Percentiles rank a stretch among this genome's conserved stretches.
These are phyloP conservation scores for Graphium sp. DNA, from an alignment of 2,329 filamentous ascomycete species.

Conservation along the genomic window DNA sequence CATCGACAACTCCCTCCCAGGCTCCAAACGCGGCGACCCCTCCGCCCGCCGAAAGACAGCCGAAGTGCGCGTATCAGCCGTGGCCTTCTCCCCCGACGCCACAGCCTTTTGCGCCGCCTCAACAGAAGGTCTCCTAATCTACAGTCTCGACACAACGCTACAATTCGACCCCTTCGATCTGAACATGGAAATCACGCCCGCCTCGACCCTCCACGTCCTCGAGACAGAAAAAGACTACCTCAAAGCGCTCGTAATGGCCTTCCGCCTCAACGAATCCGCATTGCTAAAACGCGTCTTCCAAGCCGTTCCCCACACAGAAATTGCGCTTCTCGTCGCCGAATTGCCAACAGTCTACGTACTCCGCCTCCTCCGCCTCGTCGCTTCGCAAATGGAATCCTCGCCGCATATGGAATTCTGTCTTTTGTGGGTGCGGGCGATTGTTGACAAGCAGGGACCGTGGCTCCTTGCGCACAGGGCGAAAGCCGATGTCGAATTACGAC, in stretches of 20 bases:
- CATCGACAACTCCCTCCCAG: conserved; percentile 63
- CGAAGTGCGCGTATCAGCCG: conserved; percentile 68
- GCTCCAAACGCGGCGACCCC: conserved; percentile 75
- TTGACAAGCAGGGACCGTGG: conserved; percentile 73
- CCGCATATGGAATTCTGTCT: conserved; percentile 93
- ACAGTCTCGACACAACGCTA: conserved; percentile 70
- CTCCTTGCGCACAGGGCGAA: conserved; percentile 66
- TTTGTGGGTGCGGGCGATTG: conserved; percentile 71
- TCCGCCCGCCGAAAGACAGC: conserved; percentile 60
- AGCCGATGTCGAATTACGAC: conserved; percentile 69
- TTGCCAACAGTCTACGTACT: conserved; percentile 77
- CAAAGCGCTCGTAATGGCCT: conserved; percentile 91
- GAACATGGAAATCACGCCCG: conserved; percentile 82
- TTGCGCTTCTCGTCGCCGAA: conserved; percentile 60
- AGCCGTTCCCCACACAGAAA: conserved; percentile 57
- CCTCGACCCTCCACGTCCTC: conserved; percentile 56
- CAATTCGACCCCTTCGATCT: conserved; percentile 95
- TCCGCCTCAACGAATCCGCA: conserved; percentile 76
- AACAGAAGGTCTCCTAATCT: conserved; percentile 86
- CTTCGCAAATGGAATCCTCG: conserved; percentile 71
- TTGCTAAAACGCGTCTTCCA: conserved; percentile 79
- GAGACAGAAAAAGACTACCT: conserved; percentile 62
- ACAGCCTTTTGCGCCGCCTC: conserved; percentile 86
- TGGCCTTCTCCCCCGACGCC: conserved; percentile 79
- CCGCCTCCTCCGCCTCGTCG: conserved; percentile 72